Base-by-base conservation (phyloP, 1,284 basidiomycete genomes). In the Trametes versicolor region DNA sequence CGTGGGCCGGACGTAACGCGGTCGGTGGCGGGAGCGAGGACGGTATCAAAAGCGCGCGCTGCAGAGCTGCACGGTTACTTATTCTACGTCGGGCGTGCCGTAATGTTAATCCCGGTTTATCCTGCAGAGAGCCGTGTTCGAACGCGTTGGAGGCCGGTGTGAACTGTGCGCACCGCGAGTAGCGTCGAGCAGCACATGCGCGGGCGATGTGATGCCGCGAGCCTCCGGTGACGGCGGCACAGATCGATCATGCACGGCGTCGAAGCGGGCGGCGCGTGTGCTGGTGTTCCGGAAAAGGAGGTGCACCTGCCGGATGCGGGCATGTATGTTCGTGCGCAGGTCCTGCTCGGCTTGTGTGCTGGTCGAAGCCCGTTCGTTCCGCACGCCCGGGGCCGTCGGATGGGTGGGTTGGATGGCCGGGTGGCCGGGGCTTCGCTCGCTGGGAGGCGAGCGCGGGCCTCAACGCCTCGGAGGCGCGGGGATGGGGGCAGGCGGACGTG, bases 1-100 rank as follows among this genome's bases (percentile, higher is more conserved):
- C 37, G 69, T 72, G 54, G 64, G 52, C 47, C 56, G 65, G 66
- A 23, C 54, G 54, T 67, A 67, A 65, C 54, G 65, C 60, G 64
- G 58, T 49, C 48, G 25, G 62, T 59, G 25, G 49, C 43, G 39
- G 43, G 23, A 34, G 48, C 51, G 58, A 47, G 21, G 45, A 32
- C 32, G 34, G 43, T 21, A 32, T n/a, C 50, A 32, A 54, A 45
- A 43, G 47, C 36, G 50, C 15, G 13, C n/a, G 49, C 52, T 10
- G 29, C 27, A 27, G 58, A 25, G 49, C 47, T 27, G 50, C 43
- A 58, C 64, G 50, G 49, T 43, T 50, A 52, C 54, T 58, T 64
- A 57, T 60, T 51, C 58, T 60, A 60, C 41, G 4, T 3, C 23
- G 45, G 47, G 21, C 53, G 13, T 15, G 52, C 32, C 19, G 47